phyloP scores from a whole-genome alignment of 768 basidiomycete genomes.

The Russula sp. region DNA sequence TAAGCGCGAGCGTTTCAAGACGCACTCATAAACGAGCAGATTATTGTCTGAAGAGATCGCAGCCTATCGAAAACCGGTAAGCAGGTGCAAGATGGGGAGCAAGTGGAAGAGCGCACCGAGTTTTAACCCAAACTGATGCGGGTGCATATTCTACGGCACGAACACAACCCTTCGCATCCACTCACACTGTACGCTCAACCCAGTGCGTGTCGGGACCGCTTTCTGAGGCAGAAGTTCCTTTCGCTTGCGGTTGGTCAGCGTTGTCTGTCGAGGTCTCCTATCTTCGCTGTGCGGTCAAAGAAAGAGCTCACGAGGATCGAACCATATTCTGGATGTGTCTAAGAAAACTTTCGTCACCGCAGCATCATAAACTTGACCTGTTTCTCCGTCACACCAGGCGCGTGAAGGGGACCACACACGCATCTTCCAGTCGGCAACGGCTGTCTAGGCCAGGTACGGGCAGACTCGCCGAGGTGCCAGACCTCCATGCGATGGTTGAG shows the following conservation, averaged over 20 bases:
- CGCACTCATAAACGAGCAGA: constrained; percentile 86
- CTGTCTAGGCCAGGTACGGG: no score
- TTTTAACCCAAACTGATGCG: constrained; percentile 82
- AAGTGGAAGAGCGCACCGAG: constrained; percentile 41
- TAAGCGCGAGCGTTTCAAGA: constrained; percentile 63
- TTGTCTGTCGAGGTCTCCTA: constrained; percentile 48
- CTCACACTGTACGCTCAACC: constrained; percentile 65
- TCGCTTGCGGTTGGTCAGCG: constrained; percentile 25
- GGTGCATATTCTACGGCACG: constrained; percentile 82
- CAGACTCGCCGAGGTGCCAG: constrained; percentile 79
- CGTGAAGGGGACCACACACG: constrained; percentile 18
- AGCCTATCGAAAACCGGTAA: constrained; percentile 43
- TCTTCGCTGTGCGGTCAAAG: constrained; percentile 86
- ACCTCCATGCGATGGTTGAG: constrained; percentile 85
- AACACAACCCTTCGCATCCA: constrained; percentile 82
- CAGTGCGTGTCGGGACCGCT: constrained; percentile 39
- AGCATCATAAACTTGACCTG: constrained; percentile 82
- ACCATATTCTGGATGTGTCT: constrained; percentile 93
- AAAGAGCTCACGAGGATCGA: constrained; percentile 79
- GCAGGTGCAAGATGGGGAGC: not conserved
- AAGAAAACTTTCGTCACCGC: constrained; percentile 74
- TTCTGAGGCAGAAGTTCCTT: no score
- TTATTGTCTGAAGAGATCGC: constrained; percentile 84
- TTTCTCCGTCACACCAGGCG: not conserved
- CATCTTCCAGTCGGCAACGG: constrained; percentile 91